Percentiles rank a stretch among this genome's conserved stretches.
Evolutionary conservation across 2,329 filamentous ascomycete genomes (phyloP).

Genomic region (Coniella vitis): DNA sequence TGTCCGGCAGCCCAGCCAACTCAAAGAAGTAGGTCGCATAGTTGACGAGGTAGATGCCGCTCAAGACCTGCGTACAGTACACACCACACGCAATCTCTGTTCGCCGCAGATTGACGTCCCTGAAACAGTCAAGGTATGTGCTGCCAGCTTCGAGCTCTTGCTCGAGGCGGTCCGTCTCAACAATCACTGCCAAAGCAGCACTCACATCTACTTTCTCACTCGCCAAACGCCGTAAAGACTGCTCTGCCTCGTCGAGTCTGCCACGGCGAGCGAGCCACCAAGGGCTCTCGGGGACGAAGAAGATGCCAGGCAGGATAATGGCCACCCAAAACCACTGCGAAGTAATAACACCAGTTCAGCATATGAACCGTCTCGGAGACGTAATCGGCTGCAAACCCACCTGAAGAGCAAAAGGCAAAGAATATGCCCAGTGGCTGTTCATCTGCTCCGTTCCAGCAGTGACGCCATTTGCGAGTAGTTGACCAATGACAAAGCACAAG

Average conservation of each 20-base stretch:
- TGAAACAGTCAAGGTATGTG: conserved; percentile 45
- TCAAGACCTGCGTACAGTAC: conserved; percentile 59
- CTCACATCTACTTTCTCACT: conserved; percentile 38
- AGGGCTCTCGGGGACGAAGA: conserved; percentile 43
- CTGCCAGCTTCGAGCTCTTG: conserved; percentile 41
- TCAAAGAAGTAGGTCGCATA: conserved; percentile 58
- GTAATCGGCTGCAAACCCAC: neutral
- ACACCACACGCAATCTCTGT: conserved; percentile 53
- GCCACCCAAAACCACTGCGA: conserved; percentile 42
- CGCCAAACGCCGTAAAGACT: conserved; percentile 36
- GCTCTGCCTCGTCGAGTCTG: conserved; percentile 32
- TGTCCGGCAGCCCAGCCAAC: conserved; percentile 44
- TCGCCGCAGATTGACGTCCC: conserved; percentile 40
- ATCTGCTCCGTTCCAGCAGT: conserved; percentile 35
- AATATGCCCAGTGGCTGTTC: conserved; percentile 41
- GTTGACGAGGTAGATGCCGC: conserved; percentile 56
- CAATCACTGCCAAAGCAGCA: conserved; percentile 47
- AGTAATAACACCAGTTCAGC: neutral
- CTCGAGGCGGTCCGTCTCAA: conserved; percentile 52
- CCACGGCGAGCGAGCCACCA: conserved; percentile 44
- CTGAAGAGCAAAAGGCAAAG: conserved; percentile 39
- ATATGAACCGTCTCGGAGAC: neutral
- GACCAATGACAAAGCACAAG: conserved; percentile 56
- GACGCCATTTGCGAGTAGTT: conserved; percentile 46
- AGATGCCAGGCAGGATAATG: conserved; percentile 36